Evolutionary conservation across 1,139 yeast genomes (phyloP).

Genomic region (Zygoascus hellenicus): DNA sequence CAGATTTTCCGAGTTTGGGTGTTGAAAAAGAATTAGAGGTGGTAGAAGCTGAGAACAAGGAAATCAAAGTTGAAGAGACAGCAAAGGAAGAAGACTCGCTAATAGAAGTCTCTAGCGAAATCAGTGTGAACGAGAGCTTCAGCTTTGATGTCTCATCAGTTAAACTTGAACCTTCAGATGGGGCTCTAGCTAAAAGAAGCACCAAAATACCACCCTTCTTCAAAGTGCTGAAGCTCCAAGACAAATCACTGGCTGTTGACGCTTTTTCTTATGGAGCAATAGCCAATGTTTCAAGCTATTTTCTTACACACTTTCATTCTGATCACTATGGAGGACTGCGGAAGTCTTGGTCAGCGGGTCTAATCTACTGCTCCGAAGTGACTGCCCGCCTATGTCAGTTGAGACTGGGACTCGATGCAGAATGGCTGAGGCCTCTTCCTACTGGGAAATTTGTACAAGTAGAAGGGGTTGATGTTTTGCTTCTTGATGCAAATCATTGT

Average conservation of each 20-base stretch:
- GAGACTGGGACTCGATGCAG: slow-evolving; percentile 51
- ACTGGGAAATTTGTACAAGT: slow-evolving; percentile 36
- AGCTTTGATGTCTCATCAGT: too few relatives aligned
- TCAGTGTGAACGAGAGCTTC: too few relatives aligned
- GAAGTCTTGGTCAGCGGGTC: slow-evolving; percentile 66
- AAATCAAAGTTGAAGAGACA: too few relatives aligned
- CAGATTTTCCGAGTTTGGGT: too few relatives aligned
- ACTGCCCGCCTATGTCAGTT: slow-evolving; percentile 54
- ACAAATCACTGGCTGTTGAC: slow-evolving; percentile 34
- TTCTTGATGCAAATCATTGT: slow-evolving; percentile 87
- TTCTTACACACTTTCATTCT: slow-evolving; percentile 67
- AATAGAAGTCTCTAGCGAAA: too few relatives aligned
- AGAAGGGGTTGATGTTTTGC: slow-evolving; percentile 52
- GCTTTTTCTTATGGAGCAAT: slow-evolving; percentile 38
- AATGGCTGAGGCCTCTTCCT: slow-evolving; percentile 46
- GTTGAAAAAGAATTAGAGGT: too few relatives aligned
- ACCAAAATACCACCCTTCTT: slow-evolving; percentile 29
- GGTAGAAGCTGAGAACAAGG: too few relatives aligned
- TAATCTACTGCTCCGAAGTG: slow-evolving; percentile 63
- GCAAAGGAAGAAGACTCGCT: too few relatives aligned
- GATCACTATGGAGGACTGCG: slow-evolving; percentile 89
- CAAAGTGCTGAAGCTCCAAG: slow-evolving; percentile 29
- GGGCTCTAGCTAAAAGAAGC: too few relatives aligned
- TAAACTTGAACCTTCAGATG: too few relatives aligned
- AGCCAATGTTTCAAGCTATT: slow-evolving; percentile 30